Conservation (phyloP, 768 basidiomycete species). For the Gymnopilus junonius region DNA sequence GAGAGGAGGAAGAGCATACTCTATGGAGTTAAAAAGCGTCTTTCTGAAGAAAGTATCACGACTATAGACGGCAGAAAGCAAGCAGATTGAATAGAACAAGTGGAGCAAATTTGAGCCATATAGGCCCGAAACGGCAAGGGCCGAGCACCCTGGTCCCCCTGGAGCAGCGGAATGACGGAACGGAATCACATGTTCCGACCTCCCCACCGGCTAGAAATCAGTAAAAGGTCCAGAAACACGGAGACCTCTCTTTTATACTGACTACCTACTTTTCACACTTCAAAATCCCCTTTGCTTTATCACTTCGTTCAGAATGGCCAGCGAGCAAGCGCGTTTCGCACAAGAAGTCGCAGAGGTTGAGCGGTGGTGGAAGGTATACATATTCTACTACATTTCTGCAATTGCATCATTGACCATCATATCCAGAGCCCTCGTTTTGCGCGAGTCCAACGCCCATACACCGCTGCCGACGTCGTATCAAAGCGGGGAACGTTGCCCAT, state of each 20-base stretch:
- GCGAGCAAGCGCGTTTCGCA: constrained; percentile 72
- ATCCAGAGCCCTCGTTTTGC: constrained; percentile 83
- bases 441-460: constrained; percentile 88
- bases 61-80: neutral
- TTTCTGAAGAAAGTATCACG: constrained; percentile 2
- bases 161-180: constrained; percentile 25
- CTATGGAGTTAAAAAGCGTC: constrained; percentile 26
- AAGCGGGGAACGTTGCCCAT: constrained; percentile 90
- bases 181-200: constrained; percentile 52
- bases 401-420: constrained; percentile 9
- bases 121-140: constrained; percentile 17
- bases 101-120: constrained; percentile 22
- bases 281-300: constrained; percentile 11
- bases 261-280: constrained; percentile 19
- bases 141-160: too few species aligned
- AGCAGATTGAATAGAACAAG: neutral
- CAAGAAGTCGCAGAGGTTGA: constrained; percentile 86
- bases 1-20: neutral
- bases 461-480: constrained; percentile 89
- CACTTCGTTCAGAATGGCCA: constrained; percentile 56
- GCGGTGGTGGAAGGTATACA: constrained; percentile 86
- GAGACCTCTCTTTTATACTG: constrained; percentile 31
- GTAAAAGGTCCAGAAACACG: constrained; percentile 28
- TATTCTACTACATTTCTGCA: neutral
- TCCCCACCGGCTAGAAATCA: constrained; percentile 19